These are phyloP conservation scores for Aspergillus uvarum DNA, from an alignment of 2,329 filamentous ascomycete genomes.

Conservation along the genomic window DNA sequence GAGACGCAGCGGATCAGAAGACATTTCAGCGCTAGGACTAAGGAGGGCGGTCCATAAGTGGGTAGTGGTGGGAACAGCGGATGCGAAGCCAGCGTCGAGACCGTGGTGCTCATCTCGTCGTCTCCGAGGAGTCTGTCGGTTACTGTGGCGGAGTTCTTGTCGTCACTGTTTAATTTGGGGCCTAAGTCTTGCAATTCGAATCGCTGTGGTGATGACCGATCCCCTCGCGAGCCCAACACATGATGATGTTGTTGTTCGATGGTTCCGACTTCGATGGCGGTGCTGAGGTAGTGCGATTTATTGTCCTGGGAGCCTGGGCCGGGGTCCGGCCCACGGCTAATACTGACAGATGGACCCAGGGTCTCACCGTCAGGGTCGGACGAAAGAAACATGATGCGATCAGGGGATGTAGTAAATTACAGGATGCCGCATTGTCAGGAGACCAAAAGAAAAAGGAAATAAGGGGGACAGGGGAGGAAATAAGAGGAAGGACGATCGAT, in stretches of 20 bases:
- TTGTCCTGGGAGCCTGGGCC: not conserved
- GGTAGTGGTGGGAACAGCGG: conserved; percentile 78
- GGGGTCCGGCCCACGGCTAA: not conserved
- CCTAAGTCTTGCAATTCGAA: conserved; percentile 1
- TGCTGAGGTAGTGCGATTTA: conserved; percentile 2
- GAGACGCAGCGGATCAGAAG: conserved; percentile 65
- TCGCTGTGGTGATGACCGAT: not conserved
- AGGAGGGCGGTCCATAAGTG: conserved; percentile 72
- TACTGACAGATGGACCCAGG: not conserved
- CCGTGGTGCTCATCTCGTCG: not conserved
- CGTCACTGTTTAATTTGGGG: not conserved
- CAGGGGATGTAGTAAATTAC: not conserved
- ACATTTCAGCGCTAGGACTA: conserved; percentile 65
- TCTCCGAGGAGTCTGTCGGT: conserved; percentile 17
- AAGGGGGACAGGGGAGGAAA: not conserved
- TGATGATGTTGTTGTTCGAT: not conserved
- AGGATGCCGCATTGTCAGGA: not conserved
- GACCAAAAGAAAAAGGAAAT: not conserved
- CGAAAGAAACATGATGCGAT: conserved; percentile 2
- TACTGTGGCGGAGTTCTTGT: conserved; percentile 4
- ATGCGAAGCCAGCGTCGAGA: conserved; percentile 19
- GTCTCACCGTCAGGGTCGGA: not conserved
- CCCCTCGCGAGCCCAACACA: not conserved
- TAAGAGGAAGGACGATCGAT: not conserved
- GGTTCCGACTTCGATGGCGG: conserved; percentile 3